Percentiles rank a stretch among this genome's conserved stretches.
Evolutionary conservation across 2,329 filamentous ascomycete genomes (phyloP).

Genomic region (Zasmidium citrigriseum): DNA sequence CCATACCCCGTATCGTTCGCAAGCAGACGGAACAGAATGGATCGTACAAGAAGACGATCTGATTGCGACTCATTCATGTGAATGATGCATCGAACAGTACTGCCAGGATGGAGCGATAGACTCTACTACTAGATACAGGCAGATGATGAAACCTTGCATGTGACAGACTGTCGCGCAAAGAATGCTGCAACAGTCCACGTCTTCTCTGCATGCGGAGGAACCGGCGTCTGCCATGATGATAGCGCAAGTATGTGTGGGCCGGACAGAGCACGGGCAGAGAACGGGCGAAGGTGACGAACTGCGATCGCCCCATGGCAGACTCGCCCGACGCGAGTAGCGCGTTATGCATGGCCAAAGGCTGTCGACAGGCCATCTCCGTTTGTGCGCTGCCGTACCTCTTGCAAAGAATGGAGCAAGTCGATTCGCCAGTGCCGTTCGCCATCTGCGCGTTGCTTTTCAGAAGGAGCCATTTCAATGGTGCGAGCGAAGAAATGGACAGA

Average conservation of each 20-base stretch:
- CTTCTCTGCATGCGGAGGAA: neutral
- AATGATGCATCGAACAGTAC: too few species aligned
- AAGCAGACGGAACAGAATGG: constrained; percentile 16
- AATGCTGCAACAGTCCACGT: neutral
- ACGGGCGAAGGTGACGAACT: neutral
- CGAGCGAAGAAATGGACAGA: neutral
- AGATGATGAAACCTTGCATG: too few species aligned
- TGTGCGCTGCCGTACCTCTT: neutral
- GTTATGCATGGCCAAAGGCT: neutral
- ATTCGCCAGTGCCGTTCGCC: neutral
- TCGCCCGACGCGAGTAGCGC: constrained; percentile 11
- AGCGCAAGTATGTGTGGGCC: neutral
- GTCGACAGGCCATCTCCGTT: neutral
- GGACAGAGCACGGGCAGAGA: neutral
- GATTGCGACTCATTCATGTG: too few species aligned
- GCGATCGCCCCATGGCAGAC: constrained; percentile 4
- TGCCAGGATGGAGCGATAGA: too few species aligned
- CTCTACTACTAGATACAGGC: too few species aligned
- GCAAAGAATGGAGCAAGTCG: neutral
- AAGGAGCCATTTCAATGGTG: neutral
- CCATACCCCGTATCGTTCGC: constrained; percentile 54
- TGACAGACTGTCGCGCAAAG: too few species aligned
- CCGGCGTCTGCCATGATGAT: neutral
- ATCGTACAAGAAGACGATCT: constrained; percentile 15
- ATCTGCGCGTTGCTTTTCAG: neutral